phyloP scores from a whole-genome alignment of 2,329 filamentous ascomycete species.

The Ceratocystis alfenasii region DNA sequence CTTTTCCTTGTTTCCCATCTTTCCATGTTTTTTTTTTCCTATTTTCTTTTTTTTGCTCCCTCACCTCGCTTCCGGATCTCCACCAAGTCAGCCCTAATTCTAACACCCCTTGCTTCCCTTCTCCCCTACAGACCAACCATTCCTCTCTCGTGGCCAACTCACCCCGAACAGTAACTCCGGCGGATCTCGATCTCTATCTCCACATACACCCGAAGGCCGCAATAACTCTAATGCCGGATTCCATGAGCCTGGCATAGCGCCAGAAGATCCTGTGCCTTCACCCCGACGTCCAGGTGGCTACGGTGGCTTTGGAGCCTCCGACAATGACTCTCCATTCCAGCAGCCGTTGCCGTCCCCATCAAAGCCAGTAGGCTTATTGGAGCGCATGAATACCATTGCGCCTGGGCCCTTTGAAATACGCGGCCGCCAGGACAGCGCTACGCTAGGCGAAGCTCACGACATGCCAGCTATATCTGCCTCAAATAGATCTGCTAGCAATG shows the following conservation, averaged over 20 bases:
- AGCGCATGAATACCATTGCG: constrained; percentile 53
- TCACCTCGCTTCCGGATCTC: not conserved
- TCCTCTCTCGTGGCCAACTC: constrained; percentile 43
- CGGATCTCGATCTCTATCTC: constrained; percentile 51
- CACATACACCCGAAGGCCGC: constrained; percentile 41
- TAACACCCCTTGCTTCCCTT: constrained; percentile 27
- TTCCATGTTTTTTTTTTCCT: not conserved
- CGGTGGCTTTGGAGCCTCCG: constrained; percentile 35
- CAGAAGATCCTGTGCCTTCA: constrained; percentile 33
- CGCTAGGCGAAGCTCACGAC: constrained; percentile 23
- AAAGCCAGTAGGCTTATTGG: constrained; percentile 36
- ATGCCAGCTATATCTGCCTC: constrained; percentile 27
- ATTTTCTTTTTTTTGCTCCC: constrained; percentile 6
- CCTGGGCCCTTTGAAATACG: constrained; percentile 52
- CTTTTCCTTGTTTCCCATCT: not conserved
- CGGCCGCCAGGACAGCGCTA: constrained; percentile 28
- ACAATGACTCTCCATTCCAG: constrained; percentile 29
- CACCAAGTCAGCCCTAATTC: constrained; percentile 22
- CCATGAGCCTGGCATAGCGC: constrained; percentile 37
- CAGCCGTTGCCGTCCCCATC: constrained; percentile 40
- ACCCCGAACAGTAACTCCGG: constrained; percentile 52
- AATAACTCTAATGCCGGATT: constrained; percentile 37
- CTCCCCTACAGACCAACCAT: constrained; percentile 39
- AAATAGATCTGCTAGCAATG: constrained; percentile 26
- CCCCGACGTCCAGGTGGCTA: constrained; percentile 38